phyloP scores from a whole-genome alignment of 176 grass and related monocot species.

The Carex scoparia region DNA sequence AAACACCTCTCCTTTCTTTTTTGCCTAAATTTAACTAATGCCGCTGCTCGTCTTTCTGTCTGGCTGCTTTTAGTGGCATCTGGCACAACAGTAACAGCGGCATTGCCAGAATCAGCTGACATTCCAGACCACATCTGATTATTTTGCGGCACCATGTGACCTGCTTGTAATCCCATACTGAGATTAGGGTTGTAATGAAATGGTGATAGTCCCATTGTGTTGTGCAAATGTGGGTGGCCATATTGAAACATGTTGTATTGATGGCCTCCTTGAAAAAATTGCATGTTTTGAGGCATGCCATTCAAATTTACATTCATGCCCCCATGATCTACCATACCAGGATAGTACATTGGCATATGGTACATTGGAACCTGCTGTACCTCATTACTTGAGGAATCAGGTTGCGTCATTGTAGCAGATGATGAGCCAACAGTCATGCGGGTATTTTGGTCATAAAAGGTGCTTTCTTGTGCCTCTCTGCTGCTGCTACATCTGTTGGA shows the following conservation, averaged over 20 bases:
- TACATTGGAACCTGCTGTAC: constrained; percentile 43
- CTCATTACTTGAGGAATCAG: constrained; percentile 51
- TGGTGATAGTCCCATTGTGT: constrained; percentile 43
- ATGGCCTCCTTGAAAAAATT: constrained; percentile 66
- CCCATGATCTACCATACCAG: constrained; percentile 55
- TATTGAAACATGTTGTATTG: constrained; percentile 48
- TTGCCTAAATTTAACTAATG: constrained; percentile 87
- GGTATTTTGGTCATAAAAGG: constrained; percentile 27
- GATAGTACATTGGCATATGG: constrained; percentile 70
- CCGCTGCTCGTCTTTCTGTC: constrained; percentile 60
- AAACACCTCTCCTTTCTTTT: constrained; percentile 93
- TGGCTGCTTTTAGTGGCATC: constrained; percentile 39
- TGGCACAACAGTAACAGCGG: constrained; percentile 29
- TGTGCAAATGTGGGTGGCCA: constrained; percentile 50
- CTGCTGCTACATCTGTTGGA: constrained; percentile 13
- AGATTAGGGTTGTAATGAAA: constrained; percentile 51
- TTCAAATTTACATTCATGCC: constrained; percentile 28
- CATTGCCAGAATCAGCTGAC: constrained; percentile 19
- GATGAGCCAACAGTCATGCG: constrained; percentile 34
- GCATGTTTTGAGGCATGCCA: constrained; percentile 34
- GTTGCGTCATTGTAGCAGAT: constrained; percentile 45
- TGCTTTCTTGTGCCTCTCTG: constrained; percentile 14
- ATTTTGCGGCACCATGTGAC: constrained; percentile 43
- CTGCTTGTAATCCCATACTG: constrained; percentile 47
- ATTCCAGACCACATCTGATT: constrained; percentile 35